Percentiles rank a stretch among this genome's conserved stretches.
Evolutionary conservation across 2,329 filamentous ascomycete genomes (phyloP).

Genomic region (Periconia digitata): DNA sequence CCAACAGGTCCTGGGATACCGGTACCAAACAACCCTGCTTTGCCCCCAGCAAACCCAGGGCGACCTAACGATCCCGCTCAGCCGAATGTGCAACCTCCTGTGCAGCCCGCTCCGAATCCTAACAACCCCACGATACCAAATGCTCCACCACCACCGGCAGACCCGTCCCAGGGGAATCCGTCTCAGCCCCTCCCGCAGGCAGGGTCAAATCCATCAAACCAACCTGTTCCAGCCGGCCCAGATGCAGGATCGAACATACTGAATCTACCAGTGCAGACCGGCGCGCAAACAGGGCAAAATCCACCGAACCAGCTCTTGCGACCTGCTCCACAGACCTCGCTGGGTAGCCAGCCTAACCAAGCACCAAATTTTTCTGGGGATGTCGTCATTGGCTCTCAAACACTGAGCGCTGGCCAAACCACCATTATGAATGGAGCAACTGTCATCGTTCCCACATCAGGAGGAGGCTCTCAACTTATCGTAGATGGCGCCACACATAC

Average conservation of each 20-base stretch:
- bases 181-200: neutral
- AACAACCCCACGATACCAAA: neutral
- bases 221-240: conserved; percentile 8
- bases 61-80: too few species aligned
- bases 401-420: conserved; percentile 33
- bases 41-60: too few species aligned
- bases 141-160: too few species aligned
- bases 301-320: conserved; percentile 16
- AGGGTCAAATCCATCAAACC: neutral
- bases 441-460: conserved; percentile 26
- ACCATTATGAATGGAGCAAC: conserved; percentile 35
- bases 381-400: conserved; percentile 29
- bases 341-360: conserved; percentile 4
- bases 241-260: conserved; percentile 23
- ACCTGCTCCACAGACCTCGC: neutral
- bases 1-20: neutral
- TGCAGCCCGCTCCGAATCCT: too few species aligned
- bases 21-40: too few species aligned
- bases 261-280: neutral
- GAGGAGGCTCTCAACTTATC: conserved; percentile 24
- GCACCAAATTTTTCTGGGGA: conserved; percentile 8
- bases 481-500: conserved; percentile 33
- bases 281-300: conserved; percentile 10
- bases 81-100: too few species aligned
- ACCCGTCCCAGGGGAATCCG: too few species aligned